A percentile compares a stretch with the other conserved stretches of the same genome.
phyloP scores from a whole-genome alignment of 192 early-diverging fungal species.

The Dissophora ornata region DNA sequence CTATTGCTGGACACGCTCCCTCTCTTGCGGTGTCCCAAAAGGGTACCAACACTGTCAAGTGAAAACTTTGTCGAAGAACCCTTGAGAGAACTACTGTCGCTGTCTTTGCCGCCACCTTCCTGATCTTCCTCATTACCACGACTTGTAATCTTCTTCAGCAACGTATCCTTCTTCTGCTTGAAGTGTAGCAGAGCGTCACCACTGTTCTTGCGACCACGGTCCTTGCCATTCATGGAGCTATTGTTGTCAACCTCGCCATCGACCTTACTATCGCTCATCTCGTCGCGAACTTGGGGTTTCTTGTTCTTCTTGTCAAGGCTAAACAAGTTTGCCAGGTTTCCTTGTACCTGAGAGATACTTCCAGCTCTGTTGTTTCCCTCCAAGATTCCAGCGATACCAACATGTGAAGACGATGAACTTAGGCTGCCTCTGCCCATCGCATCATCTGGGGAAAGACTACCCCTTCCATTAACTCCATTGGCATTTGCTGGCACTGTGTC shows the following conservation, averaged over 20 bases:
- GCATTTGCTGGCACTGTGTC: neutral
- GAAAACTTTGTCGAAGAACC: constrained; percentile 5
- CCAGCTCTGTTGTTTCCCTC: constrained; percentile 24
- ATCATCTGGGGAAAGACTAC: neutral
- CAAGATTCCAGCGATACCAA: constrained; percentile 44
- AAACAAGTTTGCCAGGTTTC: constrained; percentile 36
- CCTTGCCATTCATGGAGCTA: constrained; percentile 1
- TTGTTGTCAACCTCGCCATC: neutral
- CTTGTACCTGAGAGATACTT: constrained; percentile 22
- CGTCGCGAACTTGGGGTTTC: constrained; percentile 4
- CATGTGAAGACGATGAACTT: constrained; percentile 26
- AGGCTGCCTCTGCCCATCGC: neutral
- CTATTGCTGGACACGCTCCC: constrained; percentile 9
- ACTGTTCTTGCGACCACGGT: constrained; percentile 38
- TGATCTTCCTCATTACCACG: constrained; percentile 20
- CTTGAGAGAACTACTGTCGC: neutral
- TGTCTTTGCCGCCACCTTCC: neutral
- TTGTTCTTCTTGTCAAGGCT: constrained; percentile 24
- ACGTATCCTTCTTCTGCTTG: constrained; percentile 31
- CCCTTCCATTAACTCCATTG: neutral
- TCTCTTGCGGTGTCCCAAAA: neutral
- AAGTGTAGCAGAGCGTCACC: constrained; percentile 26
- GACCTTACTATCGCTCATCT: neutral
- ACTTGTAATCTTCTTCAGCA: constrained; percentile 40
- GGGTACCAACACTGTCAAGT: constrained; percentile 1